Evolutionary conservation across 179 eudicot genomes (phyloP), one percentile per base, ranked within the genome.

Genomic region (Silene coronaria): DNA sequence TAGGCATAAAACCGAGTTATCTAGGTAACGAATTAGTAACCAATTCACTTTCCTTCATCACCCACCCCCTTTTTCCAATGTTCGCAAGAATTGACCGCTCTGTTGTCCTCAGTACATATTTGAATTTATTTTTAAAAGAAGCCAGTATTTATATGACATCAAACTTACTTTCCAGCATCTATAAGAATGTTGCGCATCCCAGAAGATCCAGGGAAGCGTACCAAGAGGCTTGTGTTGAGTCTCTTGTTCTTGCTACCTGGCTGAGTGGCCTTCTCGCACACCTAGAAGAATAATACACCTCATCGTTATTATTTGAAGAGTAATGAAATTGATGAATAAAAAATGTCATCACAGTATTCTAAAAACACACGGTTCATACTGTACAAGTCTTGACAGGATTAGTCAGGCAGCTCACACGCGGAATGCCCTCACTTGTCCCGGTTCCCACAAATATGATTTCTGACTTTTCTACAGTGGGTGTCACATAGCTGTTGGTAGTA

Each of bases 391-490:
- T 87, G 76, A 70, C 22, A 79, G 93, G 91, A 85, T 93, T 80
- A 55, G 98, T 91, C 42, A 96, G 91, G 85, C 99, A 96, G 89
- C 99, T 96, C 76, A 96, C 93, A 55, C 99, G 98, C 62, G 98
- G 98, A 61, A 91, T 90, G 75, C 98, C 99, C 84, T 96, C 99
- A 82, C 99, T 96, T 70, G 99, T 96, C 69, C 99, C 99, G 16
- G 99, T 96, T 62, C 98, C 99, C 67, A 96, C 34, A 82, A 93
- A 96, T 82, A 93, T 86, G 77, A 96, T 88, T 85, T 96, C 99
- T 30, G 98, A 78, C 75, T 86, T 85, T 55, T 83, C 83, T 55
- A 51, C 34, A 4, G 67, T 67, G 61, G 84, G 71, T 67, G 82
- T 59, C 63, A 48, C 84, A 9, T 70, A 48, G 75, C 80, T 80